phyloP scores from a whole-genome alignment of 2,329 filamentous ascomycete species.

The Elsinoe australis region DNA sequence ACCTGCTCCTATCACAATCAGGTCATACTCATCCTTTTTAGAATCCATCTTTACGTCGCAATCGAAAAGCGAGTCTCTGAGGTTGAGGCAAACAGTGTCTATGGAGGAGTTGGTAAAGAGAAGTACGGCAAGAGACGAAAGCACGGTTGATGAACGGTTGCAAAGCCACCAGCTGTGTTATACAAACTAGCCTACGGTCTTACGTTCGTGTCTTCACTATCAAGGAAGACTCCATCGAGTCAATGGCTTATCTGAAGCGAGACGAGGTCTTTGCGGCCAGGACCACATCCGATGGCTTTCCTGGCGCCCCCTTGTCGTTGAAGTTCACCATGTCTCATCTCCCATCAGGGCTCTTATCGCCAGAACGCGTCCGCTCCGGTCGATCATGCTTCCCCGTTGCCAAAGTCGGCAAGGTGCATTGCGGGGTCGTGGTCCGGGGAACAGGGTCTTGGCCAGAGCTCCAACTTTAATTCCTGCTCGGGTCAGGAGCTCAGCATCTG shows the following conservation, averaged over 20 bases:
- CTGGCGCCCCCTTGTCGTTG: no score
- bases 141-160: no score
- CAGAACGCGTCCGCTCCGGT: not conserved
- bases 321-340: not conserved
- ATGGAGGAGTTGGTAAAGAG: no score
- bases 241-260: constrained; percentile 1
- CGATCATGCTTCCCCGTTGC: no score
- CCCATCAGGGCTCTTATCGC: constrained; percentile 11
- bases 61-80: not conserved
- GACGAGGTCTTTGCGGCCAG: not conserved
- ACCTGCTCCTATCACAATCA: constrained; percentile 44
- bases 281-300: no score
- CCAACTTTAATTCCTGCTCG: constrained; percentile 1
- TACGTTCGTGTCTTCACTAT: no score
- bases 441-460: constrained; percentile 8
- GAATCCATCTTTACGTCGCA: not conserved
- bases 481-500: not conserved
- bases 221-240: no score
- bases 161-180: no score
- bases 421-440: no score
- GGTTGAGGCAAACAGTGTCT: no score
- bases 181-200: no score
- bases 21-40: constrained; percentile 22
- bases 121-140: no score
- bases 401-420: constrained; percentile 3